A percentile compares a stretch with the other conserved stretches of the same genome.
phyloP scores from a whole-genome alignment of 1,284 basidiomycete species.

The Exsudoporus floridanus region DNA sequence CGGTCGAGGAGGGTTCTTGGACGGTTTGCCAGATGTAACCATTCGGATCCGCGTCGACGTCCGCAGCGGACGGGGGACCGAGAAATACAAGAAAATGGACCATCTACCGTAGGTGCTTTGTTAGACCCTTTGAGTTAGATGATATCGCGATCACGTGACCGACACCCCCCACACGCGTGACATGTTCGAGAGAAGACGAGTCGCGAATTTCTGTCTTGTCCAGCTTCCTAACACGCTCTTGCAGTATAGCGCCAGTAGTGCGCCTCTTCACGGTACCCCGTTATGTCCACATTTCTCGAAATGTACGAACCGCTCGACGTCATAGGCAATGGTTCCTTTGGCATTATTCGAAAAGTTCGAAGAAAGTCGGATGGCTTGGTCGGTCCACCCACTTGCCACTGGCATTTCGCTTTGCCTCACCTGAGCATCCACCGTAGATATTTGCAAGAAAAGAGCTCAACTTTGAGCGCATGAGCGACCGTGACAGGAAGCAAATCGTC shows the following conservation, averaged over 20 bases:
- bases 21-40: slow-evolving; percentile 45
- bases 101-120: neutral
- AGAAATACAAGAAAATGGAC: slow-evolving; percentile 44
- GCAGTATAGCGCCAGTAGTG: neutral
- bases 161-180: slow-evolving; percentile 17
- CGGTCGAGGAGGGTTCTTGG: slow-evolving; percentile 1
- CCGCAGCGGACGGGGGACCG: slow-evolving; percentile 44
- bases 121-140: too few relatives aligned
- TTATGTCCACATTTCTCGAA: slow-evolving; percentile 54
- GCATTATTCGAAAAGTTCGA: slow-evolving; percentile 91
- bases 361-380: slow-evolving; percentile 84
- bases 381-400: slow-evolving; percentile 36
- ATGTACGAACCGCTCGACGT: slow-evolving; percentile 86
- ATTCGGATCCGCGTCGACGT: slow-evolving; percentile 28
- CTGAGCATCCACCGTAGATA: slow-evolving; percentile 45
- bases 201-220: slow-evolving; percentile 26
- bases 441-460: slow-evolving; percentile 95
- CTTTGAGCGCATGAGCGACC: slow-evolving; percentile 91
- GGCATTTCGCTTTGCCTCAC: slow-evolving; percentile 1
- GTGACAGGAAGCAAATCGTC: slow-evolving; percentile 92
- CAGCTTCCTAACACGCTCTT: neutral
- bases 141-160: slow-evolving; percentile 30
- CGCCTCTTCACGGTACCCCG: neutral
- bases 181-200: slow-evolving; percentile 20
- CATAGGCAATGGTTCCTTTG: slow-evolving; percentile 97